These are phyloP conservation scores for Neobulgaria alba DNA, from an alignment of 2,329 filamentous ascomycete genomes.

Conservation along the genomic window DNA sequence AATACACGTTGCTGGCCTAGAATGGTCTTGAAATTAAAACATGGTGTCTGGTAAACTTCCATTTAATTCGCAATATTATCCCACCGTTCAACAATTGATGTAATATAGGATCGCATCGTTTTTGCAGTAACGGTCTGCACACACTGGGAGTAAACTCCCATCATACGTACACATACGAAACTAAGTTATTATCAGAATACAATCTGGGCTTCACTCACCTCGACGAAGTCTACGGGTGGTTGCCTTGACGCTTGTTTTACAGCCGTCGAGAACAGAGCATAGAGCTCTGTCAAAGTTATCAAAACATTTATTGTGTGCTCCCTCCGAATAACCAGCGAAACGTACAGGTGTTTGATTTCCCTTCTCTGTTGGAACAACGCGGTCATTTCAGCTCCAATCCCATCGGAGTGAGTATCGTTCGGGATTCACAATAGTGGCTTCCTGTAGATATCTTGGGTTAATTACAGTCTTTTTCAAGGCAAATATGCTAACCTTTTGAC, in stretches of 20 bases:
- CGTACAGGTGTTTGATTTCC: neutral
- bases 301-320: neutral
- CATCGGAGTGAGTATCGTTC: neutral
- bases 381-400: neutral
- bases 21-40: conserved; percentile 4
- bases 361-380: neutral
- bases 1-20: conserved; percentile 1
- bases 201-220: neutral
- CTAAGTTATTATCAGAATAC: neutral
- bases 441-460: neutral
- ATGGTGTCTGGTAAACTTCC: conserved; percentile 4
- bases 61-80: conserved; percentile 4
- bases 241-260: neutral
- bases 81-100: neutral
- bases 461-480: neutral
- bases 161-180: neutral
- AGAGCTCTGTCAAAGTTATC: neutral
- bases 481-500: neutral
- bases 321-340: neutral
- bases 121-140: neutral
- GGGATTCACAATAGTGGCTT: neutral
- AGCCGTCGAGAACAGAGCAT: neutral
- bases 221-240: neutral
- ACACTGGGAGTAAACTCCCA: neutral
- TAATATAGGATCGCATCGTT: neutral